These are phyloP conservation scores for Fusarium gaditjirri DNA, from an alignment of 2,329 filamentous ascomycete species.

Conservation along the genomic window DNA sequence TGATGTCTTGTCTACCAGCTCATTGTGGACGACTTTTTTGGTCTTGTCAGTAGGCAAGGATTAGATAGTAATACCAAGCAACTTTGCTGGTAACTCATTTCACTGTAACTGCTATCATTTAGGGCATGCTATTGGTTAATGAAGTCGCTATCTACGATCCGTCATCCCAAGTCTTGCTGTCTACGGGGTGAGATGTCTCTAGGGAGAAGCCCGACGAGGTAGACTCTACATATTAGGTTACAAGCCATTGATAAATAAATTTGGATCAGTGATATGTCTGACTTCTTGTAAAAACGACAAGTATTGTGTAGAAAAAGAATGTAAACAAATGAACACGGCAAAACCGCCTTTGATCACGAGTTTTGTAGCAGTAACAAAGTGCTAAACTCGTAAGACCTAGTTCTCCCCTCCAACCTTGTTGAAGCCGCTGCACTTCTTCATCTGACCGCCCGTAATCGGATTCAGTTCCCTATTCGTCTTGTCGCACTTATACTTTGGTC, in stretches of 20 bases:
- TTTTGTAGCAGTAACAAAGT: background rate
- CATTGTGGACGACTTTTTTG: accelerated
- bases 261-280: no score
- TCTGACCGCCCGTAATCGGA: background rate
- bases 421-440: background rate
- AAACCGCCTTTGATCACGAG: background rate
- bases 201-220: accelerated
- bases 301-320: background rate
- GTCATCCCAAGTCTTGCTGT: no score
- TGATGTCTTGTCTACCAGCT: background rate
- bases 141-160: accelerated
- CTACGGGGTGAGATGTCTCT: background rate
- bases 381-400: background rate
- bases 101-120: background rate
- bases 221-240: no score
- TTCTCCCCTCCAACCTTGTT: background rate
- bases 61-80: background rate
- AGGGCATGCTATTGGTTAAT: accelerated
- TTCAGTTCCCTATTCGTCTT: no score
- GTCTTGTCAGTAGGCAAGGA: background rate
- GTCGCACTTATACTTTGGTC: background rate
- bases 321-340: background rate
- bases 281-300: no score
- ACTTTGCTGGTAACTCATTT: accelerated
- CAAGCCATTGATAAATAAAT: no score